Percentiles rank a stretch among this genome's conserved stretches.
phyloP scores from a whole-genome alignment of 495 filamentous ascomycete genomes.

The Lichina pygmaea region DNA sequence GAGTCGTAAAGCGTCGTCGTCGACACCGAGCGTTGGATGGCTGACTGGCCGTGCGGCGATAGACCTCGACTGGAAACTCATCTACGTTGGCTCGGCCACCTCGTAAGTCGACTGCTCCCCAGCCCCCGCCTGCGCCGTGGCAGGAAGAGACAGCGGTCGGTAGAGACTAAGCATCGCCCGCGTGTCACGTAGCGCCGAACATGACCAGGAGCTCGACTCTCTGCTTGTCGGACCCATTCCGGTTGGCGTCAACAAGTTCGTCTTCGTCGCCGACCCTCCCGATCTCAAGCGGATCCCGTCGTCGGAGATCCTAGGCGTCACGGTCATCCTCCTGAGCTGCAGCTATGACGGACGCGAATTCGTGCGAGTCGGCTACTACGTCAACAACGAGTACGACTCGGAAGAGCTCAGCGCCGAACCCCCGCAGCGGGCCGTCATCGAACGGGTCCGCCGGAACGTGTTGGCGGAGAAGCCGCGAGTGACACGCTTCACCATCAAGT shows the following conservation, averaged over 20 bases:
- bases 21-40: background rate
- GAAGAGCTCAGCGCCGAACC: conserved; percentile 72
- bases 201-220: conserved; percentile 94
- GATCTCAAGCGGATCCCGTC: conserved; percentile 70
- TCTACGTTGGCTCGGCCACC: conserved; percentile 92
- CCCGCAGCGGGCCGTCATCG: conserved; percentile 71
- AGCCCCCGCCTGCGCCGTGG: too few species aligned
- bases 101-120: conserved; percentile 30
- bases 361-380: conserved; percentile 95
- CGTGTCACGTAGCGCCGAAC: conserved; percentile 37
- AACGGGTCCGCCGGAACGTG: conserved; percentile 73
- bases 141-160: too few species aligned
- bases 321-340: conserved; percentile 87
- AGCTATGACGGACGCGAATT: conserved; percentile 92
- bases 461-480: conserved; percentile 93
- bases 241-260: conserved; percentile 91
- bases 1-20: conserved; percentile 1
- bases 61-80: conserved; percentile 99
- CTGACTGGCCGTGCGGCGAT: conserved; percentile 3
- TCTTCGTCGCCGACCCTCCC: conserved; percentile 86
- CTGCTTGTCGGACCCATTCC: conserved; percentile 91
- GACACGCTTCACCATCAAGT: conserved; percentile 96
- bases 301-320: conserved; percentile 88
- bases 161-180: background rate
- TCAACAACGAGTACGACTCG: conserved; percentile 93